Conservation (phyloP, 805 yeast genomes). For the Kuraishia hungarica region DNA sequence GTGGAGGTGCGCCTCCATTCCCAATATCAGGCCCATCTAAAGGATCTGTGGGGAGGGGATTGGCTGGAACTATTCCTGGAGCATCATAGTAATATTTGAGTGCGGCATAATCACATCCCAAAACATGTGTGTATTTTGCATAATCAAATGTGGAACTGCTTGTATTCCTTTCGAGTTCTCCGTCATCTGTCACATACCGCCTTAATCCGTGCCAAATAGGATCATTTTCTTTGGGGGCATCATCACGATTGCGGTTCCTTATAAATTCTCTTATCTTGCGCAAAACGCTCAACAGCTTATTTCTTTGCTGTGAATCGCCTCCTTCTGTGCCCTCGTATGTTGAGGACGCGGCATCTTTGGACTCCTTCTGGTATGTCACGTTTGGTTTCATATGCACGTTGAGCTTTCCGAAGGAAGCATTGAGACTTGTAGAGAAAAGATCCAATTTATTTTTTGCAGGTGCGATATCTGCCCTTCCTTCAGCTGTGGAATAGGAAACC, state of each 20-base stretch:
- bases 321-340: not conserved
- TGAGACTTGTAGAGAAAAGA: conserved; percentile 36
- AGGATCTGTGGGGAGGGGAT: conserved; percentile 20
- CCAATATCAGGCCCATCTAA: conserved; percentile 47
- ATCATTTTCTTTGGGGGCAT: conserved; percentile 2
- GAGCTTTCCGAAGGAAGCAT: conserved; percentile 40
- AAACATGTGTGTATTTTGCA: conserved; percentile 65
- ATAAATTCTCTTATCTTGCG: not conserved
- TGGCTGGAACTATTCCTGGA: conserved; percentile 53
- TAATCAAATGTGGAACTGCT: conserved; percentile 50
- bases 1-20: conserved; percentile 50
- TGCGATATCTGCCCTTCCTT: conserved; percentile 50
- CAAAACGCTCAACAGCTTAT: not conserved
- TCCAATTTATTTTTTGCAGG: conserved; percentile 43
- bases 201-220: conserved; percentile 67
- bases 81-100: conserved; percentile 60
- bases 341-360: not conserved
- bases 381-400: conserved; percentile 62
- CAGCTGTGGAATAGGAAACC: conserved; percentile 44
- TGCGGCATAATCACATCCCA: conserved; percentile 51
- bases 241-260: not conserved
- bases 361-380: conserved; percentile 40
- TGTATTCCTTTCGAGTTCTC: conserved; percentile 19
- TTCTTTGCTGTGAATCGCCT: not conserved
- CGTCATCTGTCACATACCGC: conserved; percentile 45